Evolutionary conservation across 2,329 filamentous ascomycete genomes (phyloP).

Genomic region (Fusarium siculi): DNA sequence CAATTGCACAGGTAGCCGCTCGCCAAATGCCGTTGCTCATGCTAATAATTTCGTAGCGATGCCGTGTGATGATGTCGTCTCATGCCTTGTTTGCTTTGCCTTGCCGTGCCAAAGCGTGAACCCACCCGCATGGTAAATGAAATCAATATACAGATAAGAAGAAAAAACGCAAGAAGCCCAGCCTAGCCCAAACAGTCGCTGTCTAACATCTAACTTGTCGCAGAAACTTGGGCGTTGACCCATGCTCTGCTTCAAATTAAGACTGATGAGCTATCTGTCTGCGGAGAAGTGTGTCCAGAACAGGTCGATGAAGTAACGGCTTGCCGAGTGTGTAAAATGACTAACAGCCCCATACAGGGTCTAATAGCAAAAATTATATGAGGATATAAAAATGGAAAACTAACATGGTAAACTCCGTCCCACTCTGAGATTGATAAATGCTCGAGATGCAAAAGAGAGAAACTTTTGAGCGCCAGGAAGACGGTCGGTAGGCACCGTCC

Average conservation of each 20-base stretch:
- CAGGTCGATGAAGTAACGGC: conserved; percentile 1
- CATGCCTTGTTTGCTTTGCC: conserved; percentile 4
- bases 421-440: conserved; percentile 25
- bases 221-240: conserved; percentile 5
- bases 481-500: conserved; percentile 2
- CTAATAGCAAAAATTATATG: neutral
- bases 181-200: neutral
- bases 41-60: conserved; percentile 25
- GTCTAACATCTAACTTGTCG: conserved; percentile 6
- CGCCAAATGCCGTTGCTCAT: conserved; percentile 28
- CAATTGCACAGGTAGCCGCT: conserved; percentile 32
- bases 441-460: conserved; percentile 30
- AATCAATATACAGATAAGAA: conserved; percentile 20
- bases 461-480: conserved; percentile 43
- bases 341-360: conserved; percentile 1
- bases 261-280: conserved; percentile 1
- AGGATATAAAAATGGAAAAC: neutral
- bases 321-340: neutral
- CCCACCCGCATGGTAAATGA: conserved; percentile 13
- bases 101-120: conserved; percentile 9
- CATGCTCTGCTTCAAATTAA: conserved; percentile 14
- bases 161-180: conserved; percentile 4
- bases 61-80: conserved; percentile 17
- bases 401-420: conserved; percentile 34
- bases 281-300: neutral